Evolutionary conservation across 1,284 basidiomycete species (phyloP), one percentile per base, ranked within the genome.

Genomic region (Ustilago hordei): DNA sequence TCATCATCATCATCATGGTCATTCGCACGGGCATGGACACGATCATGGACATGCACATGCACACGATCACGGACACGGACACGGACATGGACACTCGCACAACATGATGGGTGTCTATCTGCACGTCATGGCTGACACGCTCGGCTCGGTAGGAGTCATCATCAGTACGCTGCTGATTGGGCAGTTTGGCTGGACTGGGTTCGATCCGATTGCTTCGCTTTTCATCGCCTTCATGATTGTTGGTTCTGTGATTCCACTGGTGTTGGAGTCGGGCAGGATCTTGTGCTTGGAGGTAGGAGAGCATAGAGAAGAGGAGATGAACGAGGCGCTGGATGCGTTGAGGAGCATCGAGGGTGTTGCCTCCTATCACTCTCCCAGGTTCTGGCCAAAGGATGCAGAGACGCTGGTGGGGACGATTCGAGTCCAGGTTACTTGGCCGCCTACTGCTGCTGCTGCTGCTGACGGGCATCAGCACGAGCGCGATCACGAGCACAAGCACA

Each of bases 31-130:
- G 8, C 94, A 96, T 83, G 95, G 93, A 84, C 94, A 98, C 87
- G 63, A 54, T 11, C 79, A 85, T 73, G 78, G 73, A 0, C 84
- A 86, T 54, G 86, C 85, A 0, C 88, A 90, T 47, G 78, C 84
- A 19, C 80, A 88, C 64, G 69, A 77, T 47, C 84, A 87, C 60
- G 70, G 79, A n/a, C n/a, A n/a, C n/a, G n/a, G n/a, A 39, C 83
- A 86, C 35, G 80, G 74, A 3, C 84, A 83, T 82, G 92, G 92
- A 17, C 94, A 96, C 83, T 95, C 93, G 86, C 95, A 99, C 87
- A 99, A 99, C 86, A 99, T 99, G 97, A 92, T 95, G 55, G 97
- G 97, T n/a, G 95, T 99, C 13, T 99, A 99, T 86, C 88, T 99
- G 69, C 88, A 88, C 72, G 87, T 88, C 41, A 86, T 88, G 84